Percentiles rank a stretch among this genome's conserved stretches.
Conservation (phyloP, 768 basidiomycete species). For the Mycena galericulata region DNA sequence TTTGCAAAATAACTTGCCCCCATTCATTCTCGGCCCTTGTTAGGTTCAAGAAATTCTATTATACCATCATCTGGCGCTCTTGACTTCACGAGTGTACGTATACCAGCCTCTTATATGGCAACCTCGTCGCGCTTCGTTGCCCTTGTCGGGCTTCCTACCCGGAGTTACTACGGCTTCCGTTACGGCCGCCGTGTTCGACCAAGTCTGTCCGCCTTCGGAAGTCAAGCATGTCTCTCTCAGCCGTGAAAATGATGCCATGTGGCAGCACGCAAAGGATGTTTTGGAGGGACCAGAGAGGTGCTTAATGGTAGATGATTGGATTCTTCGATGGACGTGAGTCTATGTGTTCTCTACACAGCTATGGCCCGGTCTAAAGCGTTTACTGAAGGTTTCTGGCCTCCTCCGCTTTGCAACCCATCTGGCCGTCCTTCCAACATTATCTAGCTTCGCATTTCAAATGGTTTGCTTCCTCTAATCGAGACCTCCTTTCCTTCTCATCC, state of each 20-base stretch:
- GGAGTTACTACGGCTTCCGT: slow-evolving; percentile 54
- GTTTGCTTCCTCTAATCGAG: slow-evolving; percentile 46
- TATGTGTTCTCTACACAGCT: background rate
- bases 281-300: slow-evolving; percentile 52
- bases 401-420: slow-evolving; percentile 50
- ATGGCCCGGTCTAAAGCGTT: background rate
- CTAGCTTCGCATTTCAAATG: slow-evolving; percentile 55
- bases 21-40: background rate
- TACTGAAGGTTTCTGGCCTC: slow-evolving; percentile 54
- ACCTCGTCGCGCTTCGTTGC: slow-evolving; percentile 53
- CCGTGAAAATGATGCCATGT: slow-evolving; percentile 44
- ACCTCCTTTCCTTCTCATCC: background rate
- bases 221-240: slow-evolving; percentile 49
- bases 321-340: slow-evolving; percentile 58
- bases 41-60: slow-evolving; percentile 61
- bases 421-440: slow-evolving; percentile 55
- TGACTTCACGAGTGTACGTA: slow-evolving; percentile 53
- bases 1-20: slow-evolving; percentile 15
- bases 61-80: slow-evolving; percentile 58
- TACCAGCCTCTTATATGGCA: slow-evolving; percentile 62
- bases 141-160: slow-evolving; percentile 57
- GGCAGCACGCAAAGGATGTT: slow-evolving; percentile 50
- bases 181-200: slow-evolving; percentile 50
- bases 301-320: slow-evolving; percentile 57
- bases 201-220: slow-evolving; percentile 54